Evolutionary conservation across 108 stramenopile genomes (phyloP).

Genomic region (Aurantiochytrium sp.): DNA sequence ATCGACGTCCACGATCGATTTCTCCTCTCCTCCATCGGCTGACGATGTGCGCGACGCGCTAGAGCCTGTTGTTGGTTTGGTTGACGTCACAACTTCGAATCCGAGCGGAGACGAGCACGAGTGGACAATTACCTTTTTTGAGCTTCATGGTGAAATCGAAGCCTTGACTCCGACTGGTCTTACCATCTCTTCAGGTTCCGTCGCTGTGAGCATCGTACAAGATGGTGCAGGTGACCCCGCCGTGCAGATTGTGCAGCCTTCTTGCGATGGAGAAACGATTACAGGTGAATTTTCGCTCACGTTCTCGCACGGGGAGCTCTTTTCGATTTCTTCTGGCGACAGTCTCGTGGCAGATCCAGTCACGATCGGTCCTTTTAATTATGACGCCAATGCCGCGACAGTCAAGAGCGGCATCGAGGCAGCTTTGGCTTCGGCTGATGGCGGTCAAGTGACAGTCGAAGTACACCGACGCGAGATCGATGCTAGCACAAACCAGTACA

Average conservation of each 20-base stretch:
- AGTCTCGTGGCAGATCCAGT: neutral
- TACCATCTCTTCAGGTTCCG: neutral
- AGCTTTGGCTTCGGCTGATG: neutral
- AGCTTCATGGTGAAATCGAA: constrained; percentile 1
- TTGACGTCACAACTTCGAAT: neutral
- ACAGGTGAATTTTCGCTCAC: neutral
- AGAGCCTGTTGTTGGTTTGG: neutral
- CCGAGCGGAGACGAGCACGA: neutral
- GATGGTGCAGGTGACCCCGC: constrained; percentile 17
- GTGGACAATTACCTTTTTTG: neutral
- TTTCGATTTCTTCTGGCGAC: neutral
- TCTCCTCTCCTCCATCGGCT: neutral
- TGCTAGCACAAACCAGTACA: neutral
- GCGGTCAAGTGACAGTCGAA: neutral
- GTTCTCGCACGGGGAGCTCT: neutral
- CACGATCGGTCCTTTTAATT: neutral
- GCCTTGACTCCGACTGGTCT: neutral
- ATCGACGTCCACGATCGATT: neutral
- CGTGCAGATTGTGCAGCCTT: neutral
- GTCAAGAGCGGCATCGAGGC: neutral
- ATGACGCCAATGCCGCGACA: neutral
- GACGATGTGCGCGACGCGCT: neutral
- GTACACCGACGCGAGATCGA: neutral
- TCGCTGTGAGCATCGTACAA: neutral
- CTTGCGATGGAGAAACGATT: neutral